Base-by-base conservation (phyloP, 176 grass and related monocot species). In the Elymus sibiricus region DNA sequence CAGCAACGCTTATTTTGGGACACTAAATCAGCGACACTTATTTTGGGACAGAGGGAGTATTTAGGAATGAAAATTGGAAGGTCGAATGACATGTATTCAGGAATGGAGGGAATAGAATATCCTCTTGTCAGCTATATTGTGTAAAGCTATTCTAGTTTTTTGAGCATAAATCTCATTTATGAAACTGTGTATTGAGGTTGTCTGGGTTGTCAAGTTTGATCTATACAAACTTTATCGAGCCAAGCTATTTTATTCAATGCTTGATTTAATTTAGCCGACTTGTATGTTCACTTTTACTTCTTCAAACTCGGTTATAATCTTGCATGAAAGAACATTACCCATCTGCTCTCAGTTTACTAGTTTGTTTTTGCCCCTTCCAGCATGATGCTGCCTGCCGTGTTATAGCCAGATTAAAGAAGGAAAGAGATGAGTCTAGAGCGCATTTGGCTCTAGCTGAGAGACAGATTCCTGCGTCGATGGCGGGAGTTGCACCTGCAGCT, bases 391-490 rank as follows among this genome's bases (percentile, higher is more conserved):
- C 97, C 51, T 96, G 94, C 83, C 92, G 97, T 90, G 97, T 99
- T 64, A 99, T 99, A 91, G 97, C 97, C 76, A 97, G 97, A 91
- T 85, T 99, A 79, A 99, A 99, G 90, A 99, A 99, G 89, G 97
- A 99, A 92, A 94, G 97, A 42, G 97, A 99, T 85, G 97, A 97
- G 49, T 91, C 94, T 42, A 97, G 97, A 95, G 86, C 77, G 79
- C 92, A 97, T 86, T 88, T 99, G 87, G 78, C 94, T 90, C 89
- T 91, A 85, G 97, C 94, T 43, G 97, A 99, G 79, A 91, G 89
- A 78, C 90, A 99, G 63, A 92, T 97, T 86, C 90, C 96, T 73
- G 76, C 78, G 35, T 83, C 81, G 38, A 53, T 81, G 68, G 84
- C 76, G 61, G 86, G 76, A 89, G 76, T 79, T 83, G 77, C 83